A percentile compares a stretch with the other conserved stretches of the same genome.
phyloP scores from a whole-genome alignment of 306 rosid species.

The Sechiopsis laciniata region DNA sequence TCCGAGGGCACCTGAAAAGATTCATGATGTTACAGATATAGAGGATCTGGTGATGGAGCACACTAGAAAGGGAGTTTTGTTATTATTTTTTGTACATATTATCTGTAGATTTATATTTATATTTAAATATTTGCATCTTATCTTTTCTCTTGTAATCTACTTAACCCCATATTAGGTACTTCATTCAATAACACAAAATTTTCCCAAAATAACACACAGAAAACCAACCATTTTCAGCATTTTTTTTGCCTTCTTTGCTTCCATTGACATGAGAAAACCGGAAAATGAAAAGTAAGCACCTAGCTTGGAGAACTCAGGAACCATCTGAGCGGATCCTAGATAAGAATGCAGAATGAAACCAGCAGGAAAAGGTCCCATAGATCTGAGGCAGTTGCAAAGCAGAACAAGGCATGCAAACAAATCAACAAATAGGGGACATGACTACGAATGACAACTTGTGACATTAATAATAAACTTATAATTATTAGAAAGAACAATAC shows the following conservation, averaged over 20 bases:
- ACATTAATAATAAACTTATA: not conserved
- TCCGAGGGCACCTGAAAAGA: constrained; percentile 58
- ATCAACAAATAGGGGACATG: not conserved
- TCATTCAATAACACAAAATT: no score
- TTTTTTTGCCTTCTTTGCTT: constrained; percentile 66
- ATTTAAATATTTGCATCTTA: no score
- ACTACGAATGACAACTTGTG: constrained; percentile 10
- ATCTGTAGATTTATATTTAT: no score
- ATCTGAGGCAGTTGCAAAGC: constrained; percentile 35
- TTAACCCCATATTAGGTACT: no score
- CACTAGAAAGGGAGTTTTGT: not conserved
- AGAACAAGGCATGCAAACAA: not conserved
- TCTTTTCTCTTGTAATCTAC: no score
- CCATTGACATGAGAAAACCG: constrained; percentile 74
- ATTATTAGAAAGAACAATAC: constrained; percentile 34
- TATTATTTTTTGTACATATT: not conserved
- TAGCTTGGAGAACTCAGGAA: constrained; percentile 69
- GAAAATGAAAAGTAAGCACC: constrained; percentile 88
- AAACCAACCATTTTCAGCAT: constrained; percentile 60
- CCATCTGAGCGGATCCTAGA: constrained; percentile 92
- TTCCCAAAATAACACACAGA: not conserved
- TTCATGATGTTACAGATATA: not conserved
- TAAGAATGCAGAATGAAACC: constrained; percentile 91
- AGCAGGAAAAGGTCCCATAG: constrained; percentile 79
- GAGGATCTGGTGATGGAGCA: constrained; percentile 3